Base-by-base conservation (phyloP, 1,284 basidiomycete species). In the Cryptococcus sp. region DNA sequence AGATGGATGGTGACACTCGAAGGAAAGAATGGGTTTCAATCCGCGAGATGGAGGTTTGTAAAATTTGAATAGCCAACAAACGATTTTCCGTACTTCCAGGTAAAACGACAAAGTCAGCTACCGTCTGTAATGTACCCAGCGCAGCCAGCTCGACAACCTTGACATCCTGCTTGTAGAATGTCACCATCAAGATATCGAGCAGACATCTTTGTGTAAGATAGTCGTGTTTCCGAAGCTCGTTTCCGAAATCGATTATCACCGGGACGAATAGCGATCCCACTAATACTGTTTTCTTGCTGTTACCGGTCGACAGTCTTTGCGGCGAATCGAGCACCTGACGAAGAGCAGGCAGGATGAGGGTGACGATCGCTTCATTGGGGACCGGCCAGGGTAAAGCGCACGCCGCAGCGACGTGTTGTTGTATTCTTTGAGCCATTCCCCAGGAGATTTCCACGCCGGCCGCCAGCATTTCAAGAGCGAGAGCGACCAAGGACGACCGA, bases 111-210 rank as follows among this genome's bases (percentile, higher is more conserved):
- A 62, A 66, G 3, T 59, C 46, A 2, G 67, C 69, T 0, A 72
- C 18, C 0, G 52, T 60, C 36, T 66, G 60, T 1, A 72, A 42
- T 0, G 67, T 53, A 2, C 53, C 53, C 19, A 66, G 42, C 0
- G 68, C 63, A 2, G 62, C 51, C 7, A 70, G 55, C 52, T 71
- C 64, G 22, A 70, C 62, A 2, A 59, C 48, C 13, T 53, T 41
- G 1, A 64, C 53, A 32, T 67, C 63, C 50, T 70, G 69, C 63
- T 69, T 73, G 63, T 66, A 70, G 48, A 69, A 68, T 5, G 63
- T 62, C 2, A 66, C 59, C 41, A 67, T 54, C 5, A 69, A 40
- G 21, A 67, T 62, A 46, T 73, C 71, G 21, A 73, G 54, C 21
- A 72, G 37, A 28, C 50, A 49, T 21, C 65, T 60, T 52, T 72